Conservation (phyloP, 345 rosid genomes). For the Aurinia saxatilis region DNA sequence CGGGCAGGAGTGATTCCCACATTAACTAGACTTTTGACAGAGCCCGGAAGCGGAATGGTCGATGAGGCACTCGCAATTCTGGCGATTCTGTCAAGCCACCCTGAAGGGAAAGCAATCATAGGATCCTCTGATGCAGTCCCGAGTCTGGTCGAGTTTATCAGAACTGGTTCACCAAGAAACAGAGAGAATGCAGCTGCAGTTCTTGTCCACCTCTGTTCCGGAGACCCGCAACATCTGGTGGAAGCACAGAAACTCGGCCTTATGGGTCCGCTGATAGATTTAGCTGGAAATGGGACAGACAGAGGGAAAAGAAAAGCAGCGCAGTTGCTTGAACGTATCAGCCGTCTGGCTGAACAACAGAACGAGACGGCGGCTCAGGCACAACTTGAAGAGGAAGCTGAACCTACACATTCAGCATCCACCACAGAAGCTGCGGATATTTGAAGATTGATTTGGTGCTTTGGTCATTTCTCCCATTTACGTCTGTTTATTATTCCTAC, state of each 20-base stretch:
- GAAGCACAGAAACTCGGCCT: slow-evolving; percentile 81
- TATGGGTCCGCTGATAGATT: slow-evolving; percentile 65
- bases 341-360: slow-evolving; percentile 63
- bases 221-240: slow-evolving; percentile 59
- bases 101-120: slow-evolving; percentile 63
- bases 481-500: slow-evolving; percentile 15
- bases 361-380: slow-evolving; percentile 44
- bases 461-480: background rate
- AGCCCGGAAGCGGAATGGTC: slow-evolving; percentile 70
- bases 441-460: slow-evolving; percentile 25
- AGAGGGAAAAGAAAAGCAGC: slow-evolving; percentile 94
- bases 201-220: slow-evolving; percentile 75
- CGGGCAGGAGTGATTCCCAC: slow-evolving; percentile 82
- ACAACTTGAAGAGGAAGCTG: slow-evolving; percentile 27
- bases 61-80: slow-evolving; percentile 79
- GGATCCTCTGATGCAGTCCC: slow-evolving; percentile 72
- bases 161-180: slow-evolving; percentile 68
- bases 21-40: slow-evolving; percentile 55
- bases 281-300: slow-evolving; percentile 85
- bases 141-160: slow-evolving; percentile 57
- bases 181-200: slow-evolving; percentile 82
- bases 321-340: slow-evolving; percentile 76
- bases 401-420: slow-evolving; percentile 36
- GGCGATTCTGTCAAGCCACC: slow-evolving; percentile 71
- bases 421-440: slow-evolving; percentile 33